Evolutionary conservation across 805 yeast species (phyloP), one percentile per base, ranked within the genome.

Genomic region (Yarrowia deformans): DNA sequence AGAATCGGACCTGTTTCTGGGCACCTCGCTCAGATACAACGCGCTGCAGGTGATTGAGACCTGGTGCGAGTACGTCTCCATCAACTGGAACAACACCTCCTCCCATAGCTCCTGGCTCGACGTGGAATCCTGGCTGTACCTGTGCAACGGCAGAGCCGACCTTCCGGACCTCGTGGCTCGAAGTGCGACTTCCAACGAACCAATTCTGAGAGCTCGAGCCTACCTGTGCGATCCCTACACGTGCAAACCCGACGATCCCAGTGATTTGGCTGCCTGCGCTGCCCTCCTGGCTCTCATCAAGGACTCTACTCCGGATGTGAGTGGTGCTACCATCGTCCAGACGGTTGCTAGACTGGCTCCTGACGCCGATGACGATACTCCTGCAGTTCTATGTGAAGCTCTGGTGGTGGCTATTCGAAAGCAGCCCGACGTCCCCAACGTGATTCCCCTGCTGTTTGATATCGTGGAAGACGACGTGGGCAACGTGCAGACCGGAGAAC

Each of bases 351-450:
- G 82, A 1, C 77, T 94, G 10, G 75, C 84, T 3, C 84, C 83
- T 1, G 89, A 86, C 0, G 85, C 95, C 0, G 90, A 87, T 55
- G 97, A 91, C 56, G 98, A 93, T 74, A 85, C 97, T 0, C 87
- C 90, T 43, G 85, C 93, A 1, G 82, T 90, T 58, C 77, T 93
- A 50, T 82, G 90, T 13, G 97, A 93, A 75, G 84, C 90, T 0
- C 77, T 90, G n/a, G 82, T 87, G 0, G 81, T 84, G 2, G 84
- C 88, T 0, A 84, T 90, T 48, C 81, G 82, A 60, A 81, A 89
- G 9, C 81, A 83, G 70, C 81, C 45, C 29, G 7, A 12, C 12
- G 39, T 39, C 1, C 35, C 19, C 18, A 19, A 78, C 1, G 81
- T 84, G 8, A 80, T 90, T 7, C 83, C 83, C 45, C 76, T 92